phyloP scores from a whole-genome alignment of 805 yeast genomes.

The Blastobotrys muscicola region DNA sequence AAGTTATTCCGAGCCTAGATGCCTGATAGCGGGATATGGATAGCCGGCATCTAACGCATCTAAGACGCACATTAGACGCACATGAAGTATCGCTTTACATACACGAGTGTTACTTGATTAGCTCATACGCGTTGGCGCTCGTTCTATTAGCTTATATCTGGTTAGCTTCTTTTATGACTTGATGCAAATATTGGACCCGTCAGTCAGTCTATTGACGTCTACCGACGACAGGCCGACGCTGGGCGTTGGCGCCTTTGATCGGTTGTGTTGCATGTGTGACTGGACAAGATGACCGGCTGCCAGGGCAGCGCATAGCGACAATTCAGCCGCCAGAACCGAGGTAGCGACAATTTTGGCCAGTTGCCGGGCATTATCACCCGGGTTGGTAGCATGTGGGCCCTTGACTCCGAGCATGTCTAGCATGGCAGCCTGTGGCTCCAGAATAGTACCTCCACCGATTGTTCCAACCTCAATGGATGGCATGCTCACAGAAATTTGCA shows the following conservation, averaged over 20 bases:
- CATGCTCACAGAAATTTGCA: slow-evolving; percentile 94
- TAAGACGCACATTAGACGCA: background rate
- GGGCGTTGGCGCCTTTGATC: slow-evolving; percentile 46
- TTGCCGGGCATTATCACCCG: slow-evolving; percentile 92
- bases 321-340: slow-evolving; percentile 91
- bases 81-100: background rate
- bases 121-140: too few relatives aligned
- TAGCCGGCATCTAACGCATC: too few relatives aligned
- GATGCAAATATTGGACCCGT: slow-evolving; percentile 71
- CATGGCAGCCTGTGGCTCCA: slow-evolving; percentile 97
- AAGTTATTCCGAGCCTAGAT: too few relatives aligned
- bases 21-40: too few relatives aligned
- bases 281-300: slow-evolving; percentile 98
- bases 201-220: slow-evolving; percentile 44
- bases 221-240: slow-evolving; percentile 23
- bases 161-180: slow-evolving; percentile 24
- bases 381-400: slow-evolving; percentile 89
- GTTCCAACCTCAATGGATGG: slow-evolving; percentile 99
- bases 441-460: slow-evolving; percentile 96
- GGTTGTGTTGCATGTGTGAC: slow-evolving; percentile 93
- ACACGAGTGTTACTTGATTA: too few relatives aligned
- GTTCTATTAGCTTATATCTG: background rate
- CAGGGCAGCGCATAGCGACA: slow-evolving; percentile 87
- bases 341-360: slow-evolving; percentile 89
- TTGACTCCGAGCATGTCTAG: slow-evolving; percentile 86